Conservation (phyloP, 768 basidiomycete species). For the Leccinum truebloodii region DNA sequence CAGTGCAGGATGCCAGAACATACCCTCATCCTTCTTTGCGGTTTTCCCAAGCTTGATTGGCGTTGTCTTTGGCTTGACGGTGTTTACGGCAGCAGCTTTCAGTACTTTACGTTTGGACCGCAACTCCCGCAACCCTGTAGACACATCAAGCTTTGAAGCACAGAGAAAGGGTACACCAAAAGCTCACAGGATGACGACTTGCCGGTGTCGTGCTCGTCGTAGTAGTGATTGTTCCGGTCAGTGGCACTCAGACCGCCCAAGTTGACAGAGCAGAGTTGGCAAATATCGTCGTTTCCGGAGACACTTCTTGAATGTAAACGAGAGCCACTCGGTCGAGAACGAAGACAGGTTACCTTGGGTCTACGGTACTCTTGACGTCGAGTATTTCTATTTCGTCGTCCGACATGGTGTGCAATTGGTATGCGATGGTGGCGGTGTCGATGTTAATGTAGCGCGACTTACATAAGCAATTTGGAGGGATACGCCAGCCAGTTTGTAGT, state of each 20-base stretch:
- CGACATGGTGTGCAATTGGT: conserved; percentile 13
- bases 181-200: conserved; percentile 18
- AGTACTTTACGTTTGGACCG: conserved; percentile 16
- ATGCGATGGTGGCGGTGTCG: conserved; percentile 13
- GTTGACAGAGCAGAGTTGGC: conserved; percentile 52
- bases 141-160: background rate
- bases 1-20: conserved; percentile 65
- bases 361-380: conserved; percentile 3
- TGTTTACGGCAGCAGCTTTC: conserved; percentile 6
- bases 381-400: conserved; percentile 32
- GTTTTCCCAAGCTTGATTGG: conserved; percentile 11
- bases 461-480: conserved; percentile 25
- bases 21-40: conserved; percentile 38
- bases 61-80: conserved; percentile 1
- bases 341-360: conserved; percentile 13
- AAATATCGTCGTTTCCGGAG: conserved; percentile 33
- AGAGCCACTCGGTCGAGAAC: background rate
- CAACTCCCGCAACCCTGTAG: conserved; percentile 13
- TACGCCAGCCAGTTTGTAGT: conserved; percentile 32
- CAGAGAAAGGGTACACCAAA: background rate
- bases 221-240: conserved; percentile 57
- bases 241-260: conserved; percentile 39
- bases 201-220: conserved; percentile 44
- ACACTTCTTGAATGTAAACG: conserved; percentile 11
- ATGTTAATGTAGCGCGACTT: conserved; percentile 4